Conservation (phyloP, 1,284 basidiomycete species). For the Blastosporella zonata region DNA sequence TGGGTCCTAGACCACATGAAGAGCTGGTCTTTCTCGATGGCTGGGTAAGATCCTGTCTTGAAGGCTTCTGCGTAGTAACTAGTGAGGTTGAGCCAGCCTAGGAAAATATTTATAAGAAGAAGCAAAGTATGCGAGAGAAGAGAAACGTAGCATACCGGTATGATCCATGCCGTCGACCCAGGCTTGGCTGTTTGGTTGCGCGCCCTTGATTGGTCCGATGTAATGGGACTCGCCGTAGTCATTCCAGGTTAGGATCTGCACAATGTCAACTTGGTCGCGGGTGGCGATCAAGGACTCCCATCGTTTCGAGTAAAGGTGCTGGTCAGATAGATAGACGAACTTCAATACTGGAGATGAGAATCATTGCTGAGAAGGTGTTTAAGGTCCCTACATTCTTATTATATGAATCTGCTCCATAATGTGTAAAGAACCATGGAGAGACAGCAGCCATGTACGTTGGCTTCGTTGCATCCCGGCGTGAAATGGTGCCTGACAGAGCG, state of each 20-base stretch:
- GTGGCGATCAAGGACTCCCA: constrained; percentile 70
- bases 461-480: constrained; percentile 26
- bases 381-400: constrained; percentile 71
- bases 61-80: constrained; percentile 72
- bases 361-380: neutral
- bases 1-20: constrained; percentile 77
- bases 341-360: constrained; percentile 21
- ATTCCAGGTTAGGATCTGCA: constrained; percentile 66
- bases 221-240: constrained; percentile 61
- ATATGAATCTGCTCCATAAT: constrained; percentile 61
- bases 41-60: constrained; percentile 71
- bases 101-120: neutral
- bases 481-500: constrained; percentile 24
- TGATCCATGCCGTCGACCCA: constrained; percentile 71
- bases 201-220: constrained; percentile 64
- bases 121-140: neutral
- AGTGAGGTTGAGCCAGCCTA: constrained; percentile 65
- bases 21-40: constrained; percentile 62
- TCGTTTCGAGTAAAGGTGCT: constrained; percentile 70
- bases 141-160: constrained; percentile 38
- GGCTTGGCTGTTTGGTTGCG: constrained; percentile 57
- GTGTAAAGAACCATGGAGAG: constrained; percentile 80
- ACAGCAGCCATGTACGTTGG: constrained; percentile 49
- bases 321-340: constrained; percentile 65
- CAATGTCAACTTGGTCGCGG: constrained; percentile 59